Conservation (phyloP, 1,284 basidiomycete genomes). For the Trichosporon asahii region DNA sequence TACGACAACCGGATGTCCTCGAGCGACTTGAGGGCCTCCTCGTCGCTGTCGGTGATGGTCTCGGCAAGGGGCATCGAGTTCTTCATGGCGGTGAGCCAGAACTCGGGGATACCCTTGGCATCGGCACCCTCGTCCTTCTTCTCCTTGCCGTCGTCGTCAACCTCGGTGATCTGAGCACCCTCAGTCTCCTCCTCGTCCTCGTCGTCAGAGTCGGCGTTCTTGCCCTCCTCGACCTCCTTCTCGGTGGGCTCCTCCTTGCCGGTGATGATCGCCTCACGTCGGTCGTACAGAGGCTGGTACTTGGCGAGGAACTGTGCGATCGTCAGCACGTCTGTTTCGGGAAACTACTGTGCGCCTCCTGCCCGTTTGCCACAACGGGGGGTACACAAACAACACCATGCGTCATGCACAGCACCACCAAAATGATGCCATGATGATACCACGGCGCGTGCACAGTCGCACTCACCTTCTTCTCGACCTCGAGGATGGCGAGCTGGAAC, state of each 20-base stretch:
- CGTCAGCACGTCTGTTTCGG: conserved; percentile 6
- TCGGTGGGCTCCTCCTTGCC: conserved; percentile 71
- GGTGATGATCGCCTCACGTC: conserved; percentile 76
- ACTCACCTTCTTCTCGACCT: conserved; percentile 90
- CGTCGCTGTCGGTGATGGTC: conserved; percentile 90
- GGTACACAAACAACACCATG: conserved; percentile 12
- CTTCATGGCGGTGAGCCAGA: conserved; percentile 95
- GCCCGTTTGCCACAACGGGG: conserved; percentile 17
- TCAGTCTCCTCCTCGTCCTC: conserved; percentile 55
- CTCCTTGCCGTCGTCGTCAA: conserved; percentile 48
- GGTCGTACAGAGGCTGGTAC: conserved; percentile 82
- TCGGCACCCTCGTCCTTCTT: conserved; percentile 45
- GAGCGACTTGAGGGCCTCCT: conserved; percentile 64
- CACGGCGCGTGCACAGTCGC: not conserved
- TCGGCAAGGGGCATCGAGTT: conserved; percentile 85
- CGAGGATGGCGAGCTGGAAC: conserved; percentile 94
- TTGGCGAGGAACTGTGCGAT: conserved; percentile 70
- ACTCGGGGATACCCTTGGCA: conserved; percentile 77
- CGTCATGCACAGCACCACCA: conserved; percentile 14
- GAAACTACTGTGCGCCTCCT: not conserved
- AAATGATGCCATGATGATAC: not conserved
- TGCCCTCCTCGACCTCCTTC: conserved; percentile 80
- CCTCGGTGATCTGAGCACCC: conserved; percentile 50
- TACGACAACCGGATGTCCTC: conserved; percentile 67
- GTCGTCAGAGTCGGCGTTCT: conserved; percentile 60